Base-by-base conservation (phyloP, 1,139 yeast species). In the Blastobotrys serpentis region DNA sequence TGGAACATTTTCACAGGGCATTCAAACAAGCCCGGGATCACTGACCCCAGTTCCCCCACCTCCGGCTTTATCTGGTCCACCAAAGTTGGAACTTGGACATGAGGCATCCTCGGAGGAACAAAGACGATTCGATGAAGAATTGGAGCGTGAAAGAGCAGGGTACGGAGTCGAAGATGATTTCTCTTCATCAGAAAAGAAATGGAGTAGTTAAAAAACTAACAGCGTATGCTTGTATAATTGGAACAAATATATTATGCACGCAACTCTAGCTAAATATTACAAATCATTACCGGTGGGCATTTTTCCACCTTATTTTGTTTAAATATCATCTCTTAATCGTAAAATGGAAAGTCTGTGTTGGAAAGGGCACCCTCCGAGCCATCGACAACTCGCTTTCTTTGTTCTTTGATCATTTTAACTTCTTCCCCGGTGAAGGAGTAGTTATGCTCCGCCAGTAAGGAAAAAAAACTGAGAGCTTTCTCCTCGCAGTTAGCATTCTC, bases 381-480 rank as follows among this genome's bases (percentile, higher is more conserved):
- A 4, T 47, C 53, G n/a, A 56, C 43, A 32, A 61, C 53, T 23
- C 48, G 45, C 14, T 66, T 60, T 42, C 81, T 68, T 4, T 76
- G 74, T n/a, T 59, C 56, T 14, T 66, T 59, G 42, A 83, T 70
- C 30, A 65, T 63, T 1, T 58, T 58, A 39, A 74, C 52, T 59
- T 86, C 92, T 0, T 61, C 68, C 0, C 67, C 66, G 18, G 70
- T 68, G 56, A 84, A 84, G 48, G 69, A 59, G 60, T 72, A 75
- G 3, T 77, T 75, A 44, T 72, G 68, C 7, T 70, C 42, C 58
- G 23, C 67, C 55, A 85, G 70, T 38, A 76, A 76, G 1, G 75
- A 64, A 17, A 85, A 59, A 30, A 84, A 71, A 52, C 76, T 76
- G 53, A 85, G 67, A 0, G 80, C 73, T 66, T 82, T 82, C 57